These are phyloP conservation scores for Jackrogersella multiformis DNA, from an alignment of 495 filamentous ascomycete genomes.

Conservation along the genomic window DNA sequence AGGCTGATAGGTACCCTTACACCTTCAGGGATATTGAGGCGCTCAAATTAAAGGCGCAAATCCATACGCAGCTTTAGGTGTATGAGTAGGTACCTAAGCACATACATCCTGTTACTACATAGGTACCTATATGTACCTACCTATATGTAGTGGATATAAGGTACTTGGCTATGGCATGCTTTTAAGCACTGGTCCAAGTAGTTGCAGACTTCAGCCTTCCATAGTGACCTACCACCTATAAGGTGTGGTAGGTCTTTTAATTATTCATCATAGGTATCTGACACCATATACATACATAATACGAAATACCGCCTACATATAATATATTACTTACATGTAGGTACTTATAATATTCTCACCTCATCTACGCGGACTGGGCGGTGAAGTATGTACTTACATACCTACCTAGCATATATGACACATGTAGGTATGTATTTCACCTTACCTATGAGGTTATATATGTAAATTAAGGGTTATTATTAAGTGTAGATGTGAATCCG, in stretches of 20 bases:
- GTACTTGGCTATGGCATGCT: no score
- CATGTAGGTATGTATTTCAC: no score
- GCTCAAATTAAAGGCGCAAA: background rate
- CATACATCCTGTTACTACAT: background rate
- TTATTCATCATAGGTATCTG: background rate
- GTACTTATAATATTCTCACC: background rate
- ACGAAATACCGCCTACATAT: background rate
- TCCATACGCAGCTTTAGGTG: background rate
- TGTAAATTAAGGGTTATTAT: no score
- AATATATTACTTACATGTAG: no score
- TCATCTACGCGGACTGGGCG: background rate
- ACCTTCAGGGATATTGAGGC: background rate
- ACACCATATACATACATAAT: background rate
- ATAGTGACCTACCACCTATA: background rate
- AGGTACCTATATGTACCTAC: background rate
- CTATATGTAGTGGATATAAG: no score
- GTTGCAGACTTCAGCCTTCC: background rate
- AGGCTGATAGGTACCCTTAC: no score
- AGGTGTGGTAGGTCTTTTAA: background rate
- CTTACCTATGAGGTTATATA: no score
- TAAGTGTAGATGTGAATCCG: background rate
- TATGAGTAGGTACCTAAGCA: background rate
- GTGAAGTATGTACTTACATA: background rate
- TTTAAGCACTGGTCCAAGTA: background rate
- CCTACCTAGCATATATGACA: background rate